phyloP scores from a whole-genome alignment of 768 basidiomycete genomes.

The Boletus pseudopeckii region DNA sequence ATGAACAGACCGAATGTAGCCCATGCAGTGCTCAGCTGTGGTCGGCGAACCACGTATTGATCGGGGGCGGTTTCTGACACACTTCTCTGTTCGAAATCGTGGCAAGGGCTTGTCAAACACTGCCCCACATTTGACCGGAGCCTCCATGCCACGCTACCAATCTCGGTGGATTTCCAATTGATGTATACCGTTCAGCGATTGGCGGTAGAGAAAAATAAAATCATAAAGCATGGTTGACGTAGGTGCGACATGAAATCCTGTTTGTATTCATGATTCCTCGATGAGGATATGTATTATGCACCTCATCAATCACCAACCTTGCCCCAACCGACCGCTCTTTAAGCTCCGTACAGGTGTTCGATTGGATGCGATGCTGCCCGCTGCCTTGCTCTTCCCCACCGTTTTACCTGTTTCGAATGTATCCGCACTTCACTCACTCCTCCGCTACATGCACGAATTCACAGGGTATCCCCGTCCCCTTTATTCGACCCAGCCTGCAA shows the following conservation, averaged over 20 bases:
- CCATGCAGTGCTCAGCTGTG: slow-evolving; percentile 26
- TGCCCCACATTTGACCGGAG: slow-evolving; percentile 15
- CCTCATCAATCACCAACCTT: slow-evolving; percentile 8
- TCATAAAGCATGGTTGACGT: slow-evolving; percentile 1
- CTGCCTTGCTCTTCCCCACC: slow-evolving; percentile 21
- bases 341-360: slow-evolving; percentile 25
- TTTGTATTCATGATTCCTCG: slow-evolving; percentile 9
- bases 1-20: not conserved
- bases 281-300: slow-evolving; percentile 4
- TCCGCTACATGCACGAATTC: slow-evolving; percentile 7
- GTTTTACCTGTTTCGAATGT: slow-evolving; percentile 15
- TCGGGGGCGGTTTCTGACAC: slow-evolving; percentile 24
- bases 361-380: slow-evolving; percentile 13
- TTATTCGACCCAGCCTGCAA: slow-evolving; percentile 5
- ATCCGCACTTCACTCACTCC: slow-evolving; percentile 7
- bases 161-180: slow-evolving; percentile 7
- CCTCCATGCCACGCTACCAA: slow-evolving; percentile 6
- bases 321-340: slow-evolving; percentile 14
- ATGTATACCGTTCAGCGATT: slow-evolving; percentile 18
- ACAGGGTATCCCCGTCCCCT: slow-evolving; percentile 9
- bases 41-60: slow-evolving; percentile 24
- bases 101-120: slow-evolving; percentile 22
- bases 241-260: slow-evolving; percentile 6
- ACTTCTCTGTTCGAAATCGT: slow-evolving; percentile 20
- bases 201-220: not conserved